Percentiles rank a stretch among this genome's conserved stretches.
Conservation (phyloP, 2,329 filamentous ascomycete genomes). For the Colletotrichum plurivorum region DNA sequence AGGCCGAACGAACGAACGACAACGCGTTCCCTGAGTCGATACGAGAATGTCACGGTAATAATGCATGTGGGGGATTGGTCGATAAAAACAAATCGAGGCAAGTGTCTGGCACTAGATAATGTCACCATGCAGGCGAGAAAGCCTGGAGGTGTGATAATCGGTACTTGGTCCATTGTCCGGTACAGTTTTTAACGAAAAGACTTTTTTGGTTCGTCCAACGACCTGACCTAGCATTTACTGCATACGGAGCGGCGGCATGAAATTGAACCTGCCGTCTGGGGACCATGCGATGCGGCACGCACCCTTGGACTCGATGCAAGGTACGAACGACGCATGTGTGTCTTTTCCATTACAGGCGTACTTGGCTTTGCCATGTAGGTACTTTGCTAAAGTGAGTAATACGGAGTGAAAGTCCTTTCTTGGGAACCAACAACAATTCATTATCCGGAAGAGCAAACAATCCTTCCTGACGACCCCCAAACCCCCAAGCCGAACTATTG, state of each 20-base stretch:
- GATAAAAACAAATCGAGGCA: too few relatives aligned
- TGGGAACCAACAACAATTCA: too few relatives aligned
- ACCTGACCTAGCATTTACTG: too few relatives aligned
- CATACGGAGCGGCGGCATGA: neutral
- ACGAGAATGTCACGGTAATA: conserved; percentile 27
- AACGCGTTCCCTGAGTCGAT: neutral
- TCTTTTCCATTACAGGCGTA: neutral
- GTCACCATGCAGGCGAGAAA: neutral
- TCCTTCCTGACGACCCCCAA: too few relatives aligned
- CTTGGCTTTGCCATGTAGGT: neutral
- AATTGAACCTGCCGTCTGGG: neutral
- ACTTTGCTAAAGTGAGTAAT: neutral
- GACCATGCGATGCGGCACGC: neutral
- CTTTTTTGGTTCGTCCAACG: neutral
- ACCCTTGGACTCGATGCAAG: neutral
- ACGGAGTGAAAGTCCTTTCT: neutral
- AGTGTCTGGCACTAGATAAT: too few relatives aligned
- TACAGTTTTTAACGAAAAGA: neutral
- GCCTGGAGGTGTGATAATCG: neutral
- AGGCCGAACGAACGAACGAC: too few relatives aligned
- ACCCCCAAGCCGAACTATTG: too few relatives aligned
- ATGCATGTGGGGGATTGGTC: conserved; percentile 16
- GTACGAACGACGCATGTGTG: neutral
- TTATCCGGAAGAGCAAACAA: too few relatives aligned
- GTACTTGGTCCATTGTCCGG: neutral